Base-by-base conservation (phyloP, 139 green algal species). In the Pedinophyceae sp. region DNA sequence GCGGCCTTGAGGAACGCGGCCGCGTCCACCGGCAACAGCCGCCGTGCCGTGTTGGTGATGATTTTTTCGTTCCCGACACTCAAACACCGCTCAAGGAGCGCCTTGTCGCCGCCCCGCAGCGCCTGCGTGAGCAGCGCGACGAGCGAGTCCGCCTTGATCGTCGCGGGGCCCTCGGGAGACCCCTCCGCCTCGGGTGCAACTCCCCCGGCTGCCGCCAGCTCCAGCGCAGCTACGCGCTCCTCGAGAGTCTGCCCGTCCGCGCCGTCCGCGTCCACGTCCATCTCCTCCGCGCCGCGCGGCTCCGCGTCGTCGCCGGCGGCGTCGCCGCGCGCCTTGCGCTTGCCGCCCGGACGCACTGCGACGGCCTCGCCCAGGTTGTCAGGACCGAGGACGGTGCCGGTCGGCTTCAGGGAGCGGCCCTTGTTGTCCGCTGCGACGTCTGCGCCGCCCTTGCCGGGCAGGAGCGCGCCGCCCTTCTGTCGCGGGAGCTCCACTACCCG, bases 61-160 rank as follows among this genome's bases (percentile, higher is more conserved):
- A 84, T 49, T 30, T 28, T 49, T 17, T 58, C 34, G 34, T 63
- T 58, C 46, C 47, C 55, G 25, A 78, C 68, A 13, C 48, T 39
- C 2, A 88, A 29, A 52, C 72, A 81, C 25, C 67, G 64, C 65
- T 85, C 74, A 38, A 85, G 60, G 34, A 88, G 64, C 2, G 58
- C 52, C 10, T 13, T 7, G 34, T 43, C 34, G 34, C 38, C 27
- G 22, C 34, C 53, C 15, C n/a, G 41, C 26, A 64, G 48, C 25
- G 67, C 80, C 39, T 88, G 80, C 27, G 54, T 71, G 16, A 91
- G 69, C 56, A 91, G 64, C 25, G 83, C 74, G 6, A 64, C 61
- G 23, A 91, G 60, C 4, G 77, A 88, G 59, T 79, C 69, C n/a
- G 70, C 72, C 51, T 70, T 77, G 57, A 28, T 43, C 10, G 34